Percentiles rank a stretch among this genome's conserved stretches.
Conservation (phyloP, 805 yeast genomes). For the Grigorovia humatica region DNA sequence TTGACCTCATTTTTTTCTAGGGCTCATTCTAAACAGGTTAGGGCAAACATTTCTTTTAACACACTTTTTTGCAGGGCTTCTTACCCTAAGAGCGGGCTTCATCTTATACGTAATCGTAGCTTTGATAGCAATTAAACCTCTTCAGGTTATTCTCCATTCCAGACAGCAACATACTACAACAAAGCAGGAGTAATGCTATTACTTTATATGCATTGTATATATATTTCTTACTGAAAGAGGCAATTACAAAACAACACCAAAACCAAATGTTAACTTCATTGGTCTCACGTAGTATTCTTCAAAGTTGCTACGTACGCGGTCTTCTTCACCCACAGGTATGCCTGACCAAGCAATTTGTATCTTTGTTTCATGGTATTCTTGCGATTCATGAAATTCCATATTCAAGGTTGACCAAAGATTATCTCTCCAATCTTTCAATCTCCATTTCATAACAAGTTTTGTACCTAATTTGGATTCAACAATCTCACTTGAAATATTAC, state of each 20-base stretch:
- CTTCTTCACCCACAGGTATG: conserved; percentile 93
- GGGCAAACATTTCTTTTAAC: too few relatives aligned
- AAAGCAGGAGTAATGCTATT: too few relatives aligned
- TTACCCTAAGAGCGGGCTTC: too few relatives aligned
- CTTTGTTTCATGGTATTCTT: conserved; percentile 77
- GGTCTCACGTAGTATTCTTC: conserved; percentile 83
- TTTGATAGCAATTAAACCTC: too few relatives aligned
- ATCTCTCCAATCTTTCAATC: conserved; percentile 79
- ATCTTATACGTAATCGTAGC: too few relatives aligned
- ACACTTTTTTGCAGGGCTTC: too few relatives aligned
- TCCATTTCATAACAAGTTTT: conserved; percentile 72
- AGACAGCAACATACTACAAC: too few relatives aligned
- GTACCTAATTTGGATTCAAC: conserved; percentile 35
- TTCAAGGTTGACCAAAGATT: conserved; percentile 67
- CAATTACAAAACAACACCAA: conserved; percentile 65
- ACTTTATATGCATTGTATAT: too few relatives aligned
- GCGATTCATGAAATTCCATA: conserved; percentile 47
- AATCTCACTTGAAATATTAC: conserved; percentile 69
- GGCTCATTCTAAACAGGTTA: too few relatives aligned
- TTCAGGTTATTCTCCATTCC: too few relatives aligned
- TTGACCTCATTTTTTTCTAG: too few relatives aligned
- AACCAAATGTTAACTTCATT: conserved; percentile 87
- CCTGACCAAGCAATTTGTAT: conserved; percentile 74
- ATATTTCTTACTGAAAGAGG: conserved; percentile 16
- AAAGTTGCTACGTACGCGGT: conserved; percentile 72